Base-by-base conservation (phyloP, 768 basidiomycete genomes). In the Tulasnella calospora region DNA sequence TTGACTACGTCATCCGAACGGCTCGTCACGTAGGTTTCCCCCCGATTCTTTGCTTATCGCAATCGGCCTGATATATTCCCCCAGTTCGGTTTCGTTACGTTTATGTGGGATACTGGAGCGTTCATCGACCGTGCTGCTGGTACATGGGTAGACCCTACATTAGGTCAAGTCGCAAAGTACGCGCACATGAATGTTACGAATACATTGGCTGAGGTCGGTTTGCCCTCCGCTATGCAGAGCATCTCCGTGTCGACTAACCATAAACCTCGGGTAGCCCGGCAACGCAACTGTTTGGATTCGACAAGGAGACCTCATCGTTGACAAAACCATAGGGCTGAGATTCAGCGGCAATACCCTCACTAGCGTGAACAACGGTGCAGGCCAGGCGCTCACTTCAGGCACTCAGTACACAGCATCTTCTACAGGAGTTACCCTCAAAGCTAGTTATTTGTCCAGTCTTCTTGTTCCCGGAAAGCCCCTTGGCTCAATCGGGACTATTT, bases 1-100 rank as follows among this genome's bases (percentile, higher is more conserved):
- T 47, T 41, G 71, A 73, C 71, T 73, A 73, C 15, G 40, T 73
- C 38, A 47, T 73, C 36, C 33, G 71, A n/a, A 73, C 71, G n/a
- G 71, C 71, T 67, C 61, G 61, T 17, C 61, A 67, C 33, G 61
- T 67, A 67, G 3, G 61, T 67, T 35, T 27, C 35, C 4, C 23
- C 30, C 61, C 8, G 13, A 15, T 2, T 13, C 12, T 6, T 33
- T 5, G 61, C 21, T 27, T 13, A 35, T 35, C 2, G 61, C 19
- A 27, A 13, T 67, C 10, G 21, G 23, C 8, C 61, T 67, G 12
- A 67, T 35, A 15, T 67, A 17, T 33, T 27, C 61, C 33, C 10
- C 15, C 61, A 67, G 61, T 67, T 67, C 33, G 61, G 61, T 19
- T 67, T 67, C 61, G 61, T 67, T 41, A 47, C 46, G 27, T 41